Conservation (phyloP, 495 filamentous ascomycete genomes). For the Penicillium odoratum region DNA sequence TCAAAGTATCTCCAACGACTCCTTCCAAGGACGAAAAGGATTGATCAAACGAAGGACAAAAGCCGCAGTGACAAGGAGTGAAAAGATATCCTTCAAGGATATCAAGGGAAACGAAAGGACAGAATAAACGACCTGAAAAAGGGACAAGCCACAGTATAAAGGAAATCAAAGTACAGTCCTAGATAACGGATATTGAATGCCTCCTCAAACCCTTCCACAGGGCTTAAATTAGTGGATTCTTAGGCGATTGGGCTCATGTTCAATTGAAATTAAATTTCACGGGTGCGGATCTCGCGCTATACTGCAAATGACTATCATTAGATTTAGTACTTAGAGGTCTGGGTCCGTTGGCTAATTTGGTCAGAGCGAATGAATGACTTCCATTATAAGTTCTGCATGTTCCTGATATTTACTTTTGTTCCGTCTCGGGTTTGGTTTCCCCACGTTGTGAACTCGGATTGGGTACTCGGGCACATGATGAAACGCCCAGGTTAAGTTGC, state of each 20-base stretch:
- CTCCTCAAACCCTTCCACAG: constrained; percentile 8
- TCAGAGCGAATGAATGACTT: neutral
- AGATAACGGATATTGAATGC: constrained; percentile 14
- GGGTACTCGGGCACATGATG: constrained; percentile 13
- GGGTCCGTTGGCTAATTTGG: neutral
- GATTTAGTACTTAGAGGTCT: too few relatives aligned
- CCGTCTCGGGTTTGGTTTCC: constrained; percentile 14
- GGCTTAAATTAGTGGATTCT: neutral
- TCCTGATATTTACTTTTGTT: constrained; percentile 8
- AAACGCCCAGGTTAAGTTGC: constrained; percentile 12
- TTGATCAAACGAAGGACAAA: constrained; percentile 2
- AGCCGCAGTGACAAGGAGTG: neutral
- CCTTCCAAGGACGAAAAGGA: neutral
- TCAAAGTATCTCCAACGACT: neutral
- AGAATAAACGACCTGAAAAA: neutral
- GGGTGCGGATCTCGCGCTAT: neutral
- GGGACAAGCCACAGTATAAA: constrained; percentile 1
- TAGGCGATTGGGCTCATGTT: constrained; percentile 15
- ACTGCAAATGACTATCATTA: too few relatives aligned
- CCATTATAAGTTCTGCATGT: constrained; percentile 13
- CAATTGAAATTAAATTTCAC: constrained; percentile 8
- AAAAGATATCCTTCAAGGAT: constrained; percentile 3
- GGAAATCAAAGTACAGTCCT: constrained; percentile 15
- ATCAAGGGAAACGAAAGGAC: neutral
- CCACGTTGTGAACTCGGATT: constrained; percentile 20